Conservation (phyloP, 768 basidiomycete genomes). For the Suillus occidentalis region DNA sequence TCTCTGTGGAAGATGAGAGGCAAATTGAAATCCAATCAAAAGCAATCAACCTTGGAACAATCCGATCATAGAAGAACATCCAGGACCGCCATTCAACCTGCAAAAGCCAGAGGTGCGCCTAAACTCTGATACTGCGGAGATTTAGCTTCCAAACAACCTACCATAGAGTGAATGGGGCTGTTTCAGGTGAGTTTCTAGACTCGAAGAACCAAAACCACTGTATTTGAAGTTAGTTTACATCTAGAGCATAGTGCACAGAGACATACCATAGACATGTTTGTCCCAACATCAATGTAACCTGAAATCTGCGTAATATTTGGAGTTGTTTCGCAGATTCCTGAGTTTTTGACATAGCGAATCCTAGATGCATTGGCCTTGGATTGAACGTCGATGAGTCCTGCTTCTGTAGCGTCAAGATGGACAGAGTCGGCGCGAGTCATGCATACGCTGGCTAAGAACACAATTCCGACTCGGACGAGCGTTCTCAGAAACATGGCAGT, state of each 20-base stretch:
- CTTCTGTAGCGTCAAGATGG: not conserved
- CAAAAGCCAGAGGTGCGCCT: not conserved
- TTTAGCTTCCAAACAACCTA: slow-evolving; percentile 17
- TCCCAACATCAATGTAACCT: slow-evolving; percentile 60
- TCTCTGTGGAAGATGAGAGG: slow-evolving; percentile 37
- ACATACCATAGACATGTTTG: slow-evolving; percentile 58
- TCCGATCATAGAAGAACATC: slow-evolving; percentile 64
- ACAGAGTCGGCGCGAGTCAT: slow-evolving; percentile 6
- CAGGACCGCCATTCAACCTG: slow-evolving; percentile 62
- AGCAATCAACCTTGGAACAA: slow-evolving; percentile 53
- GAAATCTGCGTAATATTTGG: slow-evolving; percentile 59
- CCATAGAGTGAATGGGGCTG: slow-evolving; percentile 69
- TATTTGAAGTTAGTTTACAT: slow-evolving; percentile 17
- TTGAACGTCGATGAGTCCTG: slow-evolving; percentile 8
- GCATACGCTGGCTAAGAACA: slow-evolving; percentile 2
- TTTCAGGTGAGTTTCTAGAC: slow-evolving; percentile 56
- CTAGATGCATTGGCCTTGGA: slow-evolving; percentile 23
- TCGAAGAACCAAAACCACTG: slow-evolving; percentile 82
- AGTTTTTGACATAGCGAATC: slow-evolving; percentile 54
- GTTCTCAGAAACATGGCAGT: slow-evolving; percentile 16
- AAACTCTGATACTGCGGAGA: not conserved
- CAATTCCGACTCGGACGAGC: not conserved
- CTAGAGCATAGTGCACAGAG: not conserved
- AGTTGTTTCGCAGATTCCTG: slow-evolving; percentile 67
- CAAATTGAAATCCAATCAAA: too few species aligned